A percentile compares a stretch with the other conserved stretches of the same genome.
Conservation (phyloP, 1,284 basidiomycete species). For the Porodaedalea pini region DNA sequence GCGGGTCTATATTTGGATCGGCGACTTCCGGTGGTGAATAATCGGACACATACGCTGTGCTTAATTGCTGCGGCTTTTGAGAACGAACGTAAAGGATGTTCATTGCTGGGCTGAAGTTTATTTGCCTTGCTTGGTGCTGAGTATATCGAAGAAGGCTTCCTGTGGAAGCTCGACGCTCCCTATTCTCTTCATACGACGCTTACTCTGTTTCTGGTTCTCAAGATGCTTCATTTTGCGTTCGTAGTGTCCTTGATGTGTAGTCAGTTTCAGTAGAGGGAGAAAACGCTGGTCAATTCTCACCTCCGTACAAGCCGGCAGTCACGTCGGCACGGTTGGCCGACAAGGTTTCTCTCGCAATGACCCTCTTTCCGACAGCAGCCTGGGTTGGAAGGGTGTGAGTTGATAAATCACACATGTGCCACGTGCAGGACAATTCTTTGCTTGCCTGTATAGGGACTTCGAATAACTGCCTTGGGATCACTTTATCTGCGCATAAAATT, state of each 20-base stretch:
- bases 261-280: conserved; percentile 19
- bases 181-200: conserved; percentile 79
- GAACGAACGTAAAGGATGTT: conserved; percentile 1
- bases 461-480: conserved; percentile 90
- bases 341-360: conserved; percentile 87
- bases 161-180: conserved; percentile 88
- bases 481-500: conserved; percentile 56
- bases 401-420: neutral
- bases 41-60: neutral
- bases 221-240: conserved; percentile 92
- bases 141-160: conserved; percentile 85
- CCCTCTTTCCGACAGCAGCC: conserved; percentile 79
- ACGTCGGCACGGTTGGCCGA: conserved; percentile 91
- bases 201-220: conserved; percentile 90
- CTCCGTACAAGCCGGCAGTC: conserved; percentile 91
- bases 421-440: neutral
- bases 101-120: conserved; percentile 13
- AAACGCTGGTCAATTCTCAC: conserved; percentile 36
- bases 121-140: conserved; percentile 47
- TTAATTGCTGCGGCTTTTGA: neutral
- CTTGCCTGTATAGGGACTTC: conserved; percentile 81
- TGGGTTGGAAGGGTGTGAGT: neutral
- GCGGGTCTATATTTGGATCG: neutral
- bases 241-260: conserved; percentile 60
- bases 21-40: too few relatives aligned